These are phyloP conservation scores for Parasarocladium wereldwijsianum DNA, from an alignment of 2,329 filamentous ascomycete genomes.

Conservation along the genomic window DNA sequence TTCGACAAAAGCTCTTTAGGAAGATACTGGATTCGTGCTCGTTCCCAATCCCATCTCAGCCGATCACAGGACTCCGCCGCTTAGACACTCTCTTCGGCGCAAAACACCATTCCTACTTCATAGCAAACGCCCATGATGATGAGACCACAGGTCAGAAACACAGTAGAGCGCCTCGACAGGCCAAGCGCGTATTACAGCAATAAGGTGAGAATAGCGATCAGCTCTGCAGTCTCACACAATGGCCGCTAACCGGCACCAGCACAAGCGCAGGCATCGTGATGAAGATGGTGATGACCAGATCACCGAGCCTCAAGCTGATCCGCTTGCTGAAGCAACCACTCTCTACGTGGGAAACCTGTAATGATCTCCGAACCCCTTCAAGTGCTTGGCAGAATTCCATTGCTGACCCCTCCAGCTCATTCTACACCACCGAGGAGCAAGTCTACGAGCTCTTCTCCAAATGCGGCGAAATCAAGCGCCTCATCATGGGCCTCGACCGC, in stretches of 20 bases:
- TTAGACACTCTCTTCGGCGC: too few species aligned
- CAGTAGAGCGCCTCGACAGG: conserved; percentile 82
- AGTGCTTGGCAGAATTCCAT: not conserved
- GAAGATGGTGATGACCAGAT: conserved; percentile 26
- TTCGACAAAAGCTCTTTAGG: too few species aligned
- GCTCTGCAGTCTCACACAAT: not conserved
- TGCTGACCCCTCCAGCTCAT: conserved; percentile 44
- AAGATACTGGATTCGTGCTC: too few species aligned
- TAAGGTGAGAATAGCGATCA: conserved; percentile 49
- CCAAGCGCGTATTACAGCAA: conserved; percentile 86
- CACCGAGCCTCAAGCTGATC: conserved; percentile 44
- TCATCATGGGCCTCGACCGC: conserved; percentile 94
- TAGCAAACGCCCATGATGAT: conserved; percentile 21
- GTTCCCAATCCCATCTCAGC: too few species aligned
- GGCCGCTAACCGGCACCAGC: conserved; percentile 26
- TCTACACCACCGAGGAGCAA: conserved; percentile 98
- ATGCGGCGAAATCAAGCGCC: conserved; percentile 93
- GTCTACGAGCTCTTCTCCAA: conserved; percentile 95
- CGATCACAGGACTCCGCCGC: too few species aligned
- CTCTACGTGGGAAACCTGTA: conserved; percentile 96
- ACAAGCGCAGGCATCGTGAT: conserved; percentile 56
- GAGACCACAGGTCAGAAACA: conserved; percentile 39
- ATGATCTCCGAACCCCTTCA: conserved; percentile 5
- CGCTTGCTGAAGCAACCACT: conserved; percentile 75
- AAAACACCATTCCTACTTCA: too few species aligned